Evolutionary conservation across 352 stramenopile species (phyloP).

Genomic region (Globisporangium megalacanthum): DNA sequence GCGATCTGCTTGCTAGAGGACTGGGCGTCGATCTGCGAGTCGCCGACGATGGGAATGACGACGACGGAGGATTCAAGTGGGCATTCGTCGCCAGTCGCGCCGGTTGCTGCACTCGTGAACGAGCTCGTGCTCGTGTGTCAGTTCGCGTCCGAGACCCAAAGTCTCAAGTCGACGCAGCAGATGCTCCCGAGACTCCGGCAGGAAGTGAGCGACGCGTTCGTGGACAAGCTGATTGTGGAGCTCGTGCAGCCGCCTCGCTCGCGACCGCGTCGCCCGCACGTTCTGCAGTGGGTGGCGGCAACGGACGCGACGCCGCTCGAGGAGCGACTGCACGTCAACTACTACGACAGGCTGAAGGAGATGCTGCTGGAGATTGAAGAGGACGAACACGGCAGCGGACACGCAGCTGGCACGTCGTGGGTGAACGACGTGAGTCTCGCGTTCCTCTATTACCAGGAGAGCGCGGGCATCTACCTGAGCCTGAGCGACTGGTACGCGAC

Average conservation of each 20-base stretch:
- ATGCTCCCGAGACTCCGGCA: conserved; percentile 42
- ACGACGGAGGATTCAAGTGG: not conserved
- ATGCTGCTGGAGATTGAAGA: conserved; percentile 36
- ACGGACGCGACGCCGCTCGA: conserved; percentile 26
- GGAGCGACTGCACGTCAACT: conserved; percentile 37
- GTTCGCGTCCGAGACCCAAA: conserved; percentile 26
- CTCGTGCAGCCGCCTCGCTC: conserved; percentile 25
- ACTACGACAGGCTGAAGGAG: conserved; percentile 48
- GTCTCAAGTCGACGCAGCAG: conserved; percentile 14
- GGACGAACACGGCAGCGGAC: conserved; percentile 6
- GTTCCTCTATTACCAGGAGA: conserved; percentile 74
- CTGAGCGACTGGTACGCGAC: conserved; percentile 64
- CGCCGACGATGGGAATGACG: not conserved
- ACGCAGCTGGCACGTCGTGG: conserved; percentile 21
- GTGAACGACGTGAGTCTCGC: conserved; percentile 54
- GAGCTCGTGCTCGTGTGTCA: conserved; percentile 45
- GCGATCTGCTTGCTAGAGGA: conserved; percentile 35
- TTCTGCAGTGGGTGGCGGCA: conserved; percentile 22
- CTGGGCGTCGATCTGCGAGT: conserved; percentile 24
- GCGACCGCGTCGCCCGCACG: not conserved
- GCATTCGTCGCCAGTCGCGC: not conserved
- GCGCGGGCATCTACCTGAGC: conserved; percentile 46
- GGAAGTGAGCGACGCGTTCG: conserved; percentile 48
- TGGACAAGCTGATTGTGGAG: conserved; percentile 24
- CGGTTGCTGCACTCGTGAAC: conserved; percentile 17